Evolutionary conservation across 495 filamentous ascomycete species (phyloP).

Genomic region (Cercophora newfieldiana): DNA sequence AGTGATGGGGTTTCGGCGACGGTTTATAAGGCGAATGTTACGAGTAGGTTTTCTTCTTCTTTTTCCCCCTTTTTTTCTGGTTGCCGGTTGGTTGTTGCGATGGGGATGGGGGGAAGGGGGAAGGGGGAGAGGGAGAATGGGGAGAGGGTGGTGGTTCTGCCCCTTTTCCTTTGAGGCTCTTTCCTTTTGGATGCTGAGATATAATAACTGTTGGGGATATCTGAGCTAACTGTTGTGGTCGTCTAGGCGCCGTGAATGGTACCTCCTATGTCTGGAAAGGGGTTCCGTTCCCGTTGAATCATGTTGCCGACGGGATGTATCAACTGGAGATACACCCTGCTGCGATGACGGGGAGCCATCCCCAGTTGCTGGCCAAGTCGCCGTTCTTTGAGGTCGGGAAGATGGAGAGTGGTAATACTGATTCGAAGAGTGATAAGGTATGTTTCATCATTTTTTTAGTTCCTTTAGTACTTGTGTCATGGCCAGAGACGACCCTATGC

Average conservation of each 20-base stretch:
- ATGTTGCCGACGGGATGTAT: slow-evolving; percentile 38
- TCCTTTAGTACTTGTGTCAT: neutral
- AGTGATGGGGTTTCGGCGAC: slow-evolving; percentile 32
- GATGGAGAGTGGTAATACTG: neutral
- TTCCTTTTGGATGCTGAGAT: too few species aligned
- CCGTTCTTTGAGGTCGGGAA: slow-evolving; percentile 26
- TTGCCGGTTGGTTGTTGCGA: neutral
- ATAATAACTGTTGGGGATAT: slow-evolving; percentile 16
- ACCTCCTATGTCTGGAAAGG: slow-evolving; percentile 38
- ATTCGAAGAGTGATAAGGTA: neutral
- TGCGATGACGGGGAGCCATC: slow-evolving; percentile 17
- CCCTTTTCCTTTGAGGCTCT: too few species aligned
- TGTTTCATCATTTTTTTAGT: neutral
- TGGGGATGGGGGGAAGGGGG: neutral
- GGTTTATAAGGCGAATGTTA: slow-evolving; percentile 34
- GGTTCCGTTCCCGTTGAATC: slow-evolving; percentile 41
- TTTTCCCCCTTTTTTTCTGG: neutral
- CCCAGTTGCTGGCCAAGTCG: slow-evolving; percentile 28
- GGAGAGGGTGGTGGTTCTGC: too few species aligned
- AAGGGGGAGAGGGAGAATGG: too few species aligned
- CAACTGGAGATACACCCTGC: slow-evolving; percentile 38
- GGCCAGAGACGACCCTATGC: neutral
- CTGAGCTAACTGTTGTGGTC: neutral
- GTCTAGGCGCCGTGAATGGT: slow-evolving; percentile 32
- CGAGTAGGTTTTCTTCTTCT: slow-evolving; percentile 26